Evolutionary conservation across 2,329 filamentous ascomycete genomes (phyloP), one percentile per base, ranked within the genome.

Genomic region (Aspergillus costaricaensis): DNA sequence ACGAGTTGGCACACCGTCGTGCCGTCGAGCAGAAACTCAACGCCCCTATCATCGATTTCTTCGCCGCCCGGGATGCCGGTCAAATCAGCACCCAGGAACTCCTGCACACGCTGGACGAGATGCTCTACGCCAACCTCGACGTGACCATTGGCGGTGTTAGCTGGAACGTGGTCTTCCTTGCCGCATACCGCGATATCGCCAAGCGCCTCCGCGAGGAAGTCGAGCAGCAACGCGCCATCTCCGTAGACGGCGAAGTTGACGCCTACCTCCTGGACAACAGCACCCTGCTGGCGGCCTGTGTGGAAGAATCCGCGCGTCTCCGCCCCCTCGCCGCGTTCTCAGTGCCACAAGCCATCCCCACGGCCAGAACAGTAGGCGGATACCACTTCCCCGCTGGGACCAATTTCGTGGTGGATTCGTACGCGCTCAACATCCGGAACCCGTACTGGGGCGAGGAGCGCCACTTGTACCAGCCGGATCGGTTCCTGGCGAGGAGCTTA

Each of bases 71-170:
- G 6, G 58, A 61, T 0, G 21, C 66, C 6, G 71, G 73, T 0
- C 32, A 55, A 5, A 67, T 77, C 19, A 67, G 59, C 1, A 57
- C 55, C 12, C 67, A 73, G 5, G 59, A 78, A 44, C 55, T 77
- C 1, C 66, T 77, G 0, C 80, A 81, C 30, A 82, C 81, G 0
- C 64, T 82, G 5, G 79, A 82, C 60, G 81, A 82, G 65, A 73
- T 74, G 47, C 72, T 82, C 0, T 83, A 76, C 60, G 80, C 78
- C 2, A 82, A 82, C 59, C 70, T 82, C 1, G 81, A 83, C 59
- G 80, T 82, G 8, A 80, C 79, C 0, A 74, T 74, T 2, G 76
- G 77, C 4, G 78, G 67, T 1, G 51, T 82, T 0, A 76, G 77
- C 0, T 83, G 81, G 80, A 74, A 71, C n/a, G 62, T 79, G 0